These are phyloP conservation scores for Teratosphaeria destructans DNA, from an alignment of 2,329 filamentous ascomycete genomes.

Conservation along the genomic window DNA sequence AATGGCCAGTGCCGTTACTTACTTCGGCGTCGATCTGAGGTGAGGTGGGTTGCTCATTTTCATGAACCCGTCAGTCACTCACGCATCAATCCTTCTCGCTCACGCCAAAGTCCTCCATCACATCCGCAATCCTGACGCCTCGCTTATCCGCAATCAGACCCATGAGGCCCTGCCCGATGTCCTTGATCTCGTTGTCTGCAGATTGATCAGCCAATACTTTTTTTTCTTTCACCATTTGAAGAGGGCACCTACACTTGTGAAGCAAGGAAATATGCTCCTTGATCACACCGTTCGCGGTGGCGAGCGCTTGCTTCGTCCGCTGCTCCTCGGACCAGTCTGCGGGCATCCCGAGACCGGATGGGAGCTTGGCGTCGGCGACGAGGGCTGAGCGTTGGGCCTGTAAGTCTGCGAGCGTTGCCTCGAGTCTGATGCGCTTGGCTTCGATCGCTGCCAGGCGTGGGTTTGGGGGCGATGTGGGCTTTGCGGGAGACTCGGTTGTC, in stretches of 20 bases:
- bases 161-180: constrained; percentile 55
- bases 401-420: constrained; percentile 39
- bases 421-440: constrained; percentile 29
- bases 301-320: constrained; percentile 22
- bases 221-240: too few species aligned
- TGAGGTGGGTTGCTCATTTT: neutral
- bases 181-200: constrained; percentile 56
- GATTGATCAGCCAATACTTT: neutral
- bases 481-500: neutral
- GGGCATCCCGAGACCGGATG: constrained; percentile 18
- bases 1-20: neutral
- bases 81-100: constrained; percentile 31
- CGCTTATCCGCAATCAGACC: constrained; percentile 57
- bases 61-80: neutral
- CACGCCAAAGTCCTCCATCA: constrained; percentile 40
- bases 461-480: constrained; percentile 1
- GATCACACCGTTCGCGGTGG: constrained; percentile 43
- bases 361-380: constrained; percentile 18
- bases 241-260: constrained; percentile 38
- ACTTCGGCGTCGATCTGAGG: neutral
- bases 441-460: constrained; percentile 13
- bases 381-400: constrained; percentile 31
- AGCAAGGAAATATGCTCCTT: constrained; percentile 54
- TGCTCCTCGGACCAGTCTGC: constrained; percentile 16
- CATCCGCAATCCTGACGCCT: constrained; percentile 42